Percentiles rank a stretch among this genome's conserved stretches.
phyloP scores from a whole-genome alignment of 495 filamentous ascomycete species.

The Penicillium taxi region DNA sequence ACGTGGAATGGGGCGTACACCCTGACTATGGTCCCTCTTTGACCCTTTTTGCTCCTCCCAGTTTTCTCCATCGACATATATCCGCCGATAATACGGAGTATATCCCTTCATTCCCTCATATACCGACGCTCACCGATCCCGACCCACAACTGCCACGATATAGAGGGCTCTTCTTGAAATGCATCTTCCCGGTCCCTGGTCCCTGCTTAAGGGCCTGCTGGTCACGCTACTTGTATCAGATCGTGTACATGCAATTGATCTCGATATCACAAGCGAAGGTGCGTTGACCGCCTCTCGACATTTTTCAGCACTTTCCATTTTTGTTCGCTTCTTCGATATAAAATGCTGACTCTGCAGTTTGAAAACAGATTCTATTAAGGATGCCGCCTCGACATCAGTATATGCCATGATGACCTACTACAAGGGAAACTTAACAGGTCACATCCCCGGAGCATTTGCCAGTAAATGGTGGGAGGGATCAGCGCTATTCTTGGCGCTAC shows the following conservation, averaged over 20 bases:
- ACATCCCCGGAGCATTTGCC: conserved; percentile 50
- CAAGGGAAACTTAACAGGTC: conserved; percentile 54
- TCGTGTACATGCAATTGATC: conserved; percentile 8
- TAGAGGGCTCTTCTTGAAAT: not conserved
- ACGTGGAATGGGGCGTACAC: too few relatives aligned
- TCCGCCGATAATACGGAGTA: not conserved
- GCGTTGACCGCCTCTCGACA: too few relatives aligned
- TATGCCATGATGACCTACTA: conserved; percentile 66
- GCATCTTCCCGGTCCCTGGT: conserved; percentile 2
- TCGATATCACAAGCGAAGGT: conserved; percentile 18
- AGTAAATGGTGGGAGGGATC: conserved; percentile 74
- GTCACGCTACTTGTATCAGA: conserved; percentile 1
- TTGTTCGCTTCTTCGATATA: too few relatives aligned
- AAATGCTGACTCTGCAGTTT: too few relatives aligned
- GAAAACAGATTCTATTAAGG: conserved; percentile 59
- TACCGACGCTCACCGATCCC: too few relatives aligned
- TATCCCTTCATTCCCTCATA: too few relatives aligned
- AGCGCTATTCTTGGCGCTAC: conserved; percentile 46
- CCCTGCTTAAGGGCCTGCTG: conserved; percentile 1
- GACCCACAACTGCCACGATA: not conserved
- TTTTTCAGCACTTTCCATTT: not conserved
- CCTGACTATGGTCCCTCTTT: too few relatives aligned
- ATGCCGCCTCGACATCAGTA: conserved; percentile 50
- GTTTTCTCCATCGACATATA: not conserved
- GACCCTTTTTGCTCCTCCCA: too few relatives aligned